These are phyloP conservation scores for Apiospora marii DNA, from an alignment of 2,329 filamentous ascomycete species.

Conservation along the genomic window DNA sequence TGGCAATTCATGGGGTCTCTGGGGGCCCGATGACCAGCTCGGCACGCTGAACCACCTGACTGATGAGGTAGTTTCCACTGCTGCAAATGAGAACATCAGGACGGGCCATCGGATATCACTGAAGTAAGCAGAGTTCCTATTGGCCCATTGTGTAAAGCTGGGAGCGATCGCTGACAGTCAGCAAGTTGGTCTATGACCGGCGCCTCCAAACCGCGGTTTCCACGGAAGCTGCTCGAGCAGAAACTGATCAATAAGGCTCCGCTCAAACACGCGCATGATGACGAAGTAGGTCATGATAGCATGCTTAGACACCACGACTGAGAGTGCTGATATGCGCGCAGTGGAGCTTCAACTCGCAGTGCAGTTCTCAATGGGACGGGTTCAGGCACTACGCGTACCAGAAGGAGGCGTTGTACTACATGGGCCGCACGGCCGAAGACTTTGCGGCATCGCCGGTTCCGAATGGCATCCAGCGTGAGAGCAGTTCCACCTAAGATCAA, in stretches of 20 bases:
- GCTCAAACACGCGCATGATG: conserved; percentile 37
- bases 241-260: conserved; percentile 36
- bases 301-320: too few species aligned
- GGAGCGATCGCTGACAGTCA: background rate
- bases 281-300: too few species aligned
- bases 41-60: conserved; percentile 21
- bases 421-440: conserved; percentile 23
- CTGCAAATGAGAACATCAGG: background rate
- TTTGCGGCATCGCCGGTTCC: conserved; percentile 29
- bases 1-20: conserved; percentile 19
- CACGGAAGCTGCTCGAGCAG: conserved; percentile 32
- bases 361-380: conserved; percentile 30
- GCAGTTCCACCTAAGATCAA: too few species aligned
- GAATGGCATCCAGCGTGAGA: conserved; percentile 38
- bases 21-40: conserved; percentile 13
- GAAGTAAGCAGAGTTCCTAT: background rate
- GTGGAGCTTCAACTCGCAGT: conserved; percentile 34
- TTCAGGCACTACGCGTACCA: conserved; percentile 25
- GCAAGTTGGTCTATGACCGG: conserved; percentile 13
- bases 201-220: conserved; percentile 34
- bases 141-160: background rate
- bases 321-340: background rate
- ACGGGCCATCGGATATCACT: conserved; percentile 1
- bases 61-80: background rate
- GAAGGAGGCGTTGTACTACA: conserved; percentile 10